phyloP scores from a whole-genome alignment of 495 filamentous ascomycete genomes.

The Bacidia gigantensis region DNA sequence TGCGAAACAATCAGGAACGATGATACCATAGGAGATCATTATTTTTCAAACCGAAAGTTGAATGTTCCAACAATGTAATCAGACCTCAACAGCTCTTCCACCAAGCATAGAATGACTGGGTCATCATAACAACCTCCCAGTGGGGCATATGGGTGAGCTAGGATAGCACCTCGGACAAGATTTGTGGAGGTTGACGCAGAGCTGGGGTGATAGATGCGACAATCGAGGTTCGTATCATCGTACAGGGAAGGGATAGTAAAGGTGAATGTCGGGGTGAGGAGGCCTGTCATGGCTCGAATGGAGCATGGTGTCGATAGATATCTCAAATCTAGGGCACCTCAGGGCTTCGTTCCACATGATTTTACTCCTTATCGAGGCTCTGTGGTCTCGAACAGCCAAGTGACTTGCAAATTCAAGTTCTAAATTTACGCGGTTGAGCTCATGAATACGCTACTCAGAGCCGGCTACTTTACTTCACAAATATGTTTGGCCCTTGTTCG shows the following conservation, averaged over 20 bases:
- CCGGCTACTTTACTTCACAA: too few species aligned
- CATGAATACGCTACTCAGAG: too few species aligned
- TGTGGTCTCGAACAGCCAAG: too few species aligned
- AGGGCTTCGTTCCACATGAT: too few species aligned
- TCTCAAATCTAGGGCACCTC: too few species aligned
- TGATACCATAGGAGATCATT: background rate
- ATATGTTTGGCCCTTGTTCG: too few species aligned
- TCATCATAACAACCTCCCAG: slow-evolving; percentile 83
- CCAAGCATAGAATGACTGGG: slow-evolving; percentile 51
- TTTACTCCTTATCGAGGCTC: too few species aligned
- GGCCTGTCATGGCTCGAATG: slow-evolving; percentile 12
- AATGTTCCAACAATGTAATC: slow-evolving; percentile 78
- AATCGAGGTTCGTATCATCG: slow-evolving; percentile 59
- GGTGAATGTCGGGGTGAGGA: slow-evolving; percentile 45
- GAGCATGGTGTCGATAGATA: background rate
- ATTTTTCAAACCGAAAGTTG: slow-evolving; percentile 62
- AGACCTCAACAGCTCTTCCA: slow-evolving; percentile 43
- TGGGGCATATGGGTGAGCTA: slow-evolving; percentile 85
- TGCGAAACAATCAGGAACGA: slow-evolving; percentile 21
- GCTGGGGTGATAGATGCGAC: slow-evolving; percentile 48
- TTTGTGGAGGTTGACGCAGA: slow-evolving; percentile 18
- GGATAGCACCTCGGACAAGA: slow-evolving; percentile 49
- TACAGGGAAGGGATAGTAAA: slow-evolving; percentile 76
- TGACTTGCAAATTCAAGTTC: too few species aligned
- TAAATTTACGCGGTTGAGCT: too few species aligned